Percentiles rank a stretch among this genome's conserved stretches.
Evolutionary conservation across 495 filamentous ascomycete species (phyloP).

Genomic region (Amniculicola lignicola): DNA sequence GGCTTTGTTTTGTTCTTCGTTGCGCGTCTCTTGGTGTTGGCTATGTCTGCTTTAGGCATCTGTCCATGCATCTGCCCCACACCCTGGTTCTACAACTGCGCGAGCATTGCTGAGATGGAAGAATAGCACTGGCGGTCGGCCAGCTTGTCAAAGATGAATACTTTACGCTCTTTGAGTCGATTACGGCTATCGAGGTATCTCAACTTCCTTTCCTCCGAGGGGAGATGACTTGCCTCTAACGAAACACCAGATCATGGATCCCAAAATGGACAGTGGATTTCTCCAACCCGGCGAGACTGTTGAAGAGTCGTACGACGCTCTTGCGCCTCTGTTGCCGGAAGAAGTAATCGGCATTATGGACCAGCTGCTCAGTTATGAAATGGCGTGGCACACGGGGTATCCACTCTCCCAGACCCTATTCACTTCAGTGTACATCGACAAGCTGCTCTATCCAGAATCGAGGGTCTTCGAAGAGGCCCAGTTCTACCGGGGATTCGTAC

Average conservation of each 20-base stretch:
- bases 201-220: slow-evolving; percentile 21
- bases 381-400: slow-evolving; percentile 95
- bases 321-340: slow-evolving; percentile 63
- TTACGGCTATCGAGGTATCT: slow-evolving; percentile 85
- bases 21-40: not conserved
- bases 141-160: slow-evolving; percentile 89
- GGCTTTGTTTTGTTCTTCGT: not conserved
- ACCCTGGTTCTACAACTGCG: not conserved
- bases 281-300: slow-evolving; percentile 71
- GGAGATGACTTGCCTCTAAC: not conserved
- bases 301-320: slow-evolving; percentile 81
- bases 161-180: slow-evolving; percentile 91
- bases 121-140: slow-evolving; percentile 67
- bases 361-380: slow-evolving; percentile 87
- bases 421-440: slow-evolving; percentile 90
- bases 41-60: not conserved
- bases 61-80: not conserved
- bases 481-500: slow-evolving; percentile 45
- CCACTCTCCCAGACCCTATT: slow-evolving; percentile 92
- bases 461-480: slow-evolving; percentile 64
- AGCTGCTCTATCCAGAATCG: slow-evolving; percentile 69
- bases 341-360: slow-evolving; percentile 93
- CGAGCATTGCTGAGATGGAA: slow-evolving; percentile 1
- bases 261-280: slow-evolving; percentile 95
- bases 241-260: slow-evolving; percentile 81